These are phyloP conservation scores for Cercospora berteroae DNA, from an alignment of 2,329 filamentous ascomycete genomes.

Conservation along the genomic window DNA sequence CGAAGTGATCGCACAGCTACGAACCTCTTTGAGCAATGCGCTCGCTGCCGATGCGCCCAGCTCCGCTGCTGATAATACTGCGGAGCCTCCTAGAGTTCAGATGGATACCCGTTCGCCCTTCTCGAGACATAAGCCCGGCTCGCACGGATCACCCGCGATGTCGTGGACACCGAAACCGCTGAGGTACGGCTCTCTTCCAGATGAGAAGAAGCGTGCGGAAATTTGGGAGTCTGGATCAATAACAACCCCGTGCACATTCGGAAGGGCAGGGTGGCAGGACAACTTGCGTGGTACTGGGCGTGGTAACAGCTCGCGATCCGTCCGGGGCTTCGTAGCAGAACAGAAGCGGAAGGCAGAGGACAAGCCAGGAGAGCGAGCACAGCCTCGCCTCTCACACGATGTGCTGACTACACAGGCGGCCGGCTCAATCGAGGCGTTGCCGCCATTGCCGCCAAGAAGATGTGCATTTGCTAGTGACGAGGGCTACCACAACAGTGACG, in stretches of 20 bases:
- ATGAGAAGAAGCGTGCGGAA: conserved; percentile 17
- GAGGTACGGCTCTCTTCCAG: conserved; percentile 13
- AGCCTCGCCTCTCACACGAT: not conserved
- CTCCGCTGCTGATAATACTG: not conserved
- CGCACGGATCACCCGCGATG: not conserved
- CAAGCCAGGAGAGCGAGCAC: not conserved
- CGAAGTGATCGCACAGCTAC: conserved; percentile 22
- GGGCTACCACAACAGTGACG: not conserved
- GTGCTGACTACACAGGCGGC: not conserved
- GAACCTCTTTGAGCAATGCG: conserved; percentile 16
- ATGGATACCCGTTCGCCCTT: conserved; percentile 17
- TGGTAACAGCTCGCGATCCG: not conserved
- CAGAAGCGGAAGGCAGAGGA: not conserved
- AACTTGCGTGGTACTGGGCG: not conserved
- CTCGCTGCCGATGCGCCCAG: conserved; percentile 4
- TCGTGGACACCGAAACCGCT: conserved; percentile 22
- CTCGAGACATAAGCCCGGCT: conserved; percentile 14
- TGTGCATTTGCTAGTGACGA: not conserved
- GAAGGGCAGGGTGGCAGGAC: conserved; percentile 8
- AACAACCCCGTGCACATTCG: conserved; percentile 13
- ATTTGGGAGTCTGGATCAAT: conserved; percentile 12
- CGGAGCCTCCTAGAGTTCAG: not conserved
- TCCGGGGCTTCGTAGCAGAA: not conserved
- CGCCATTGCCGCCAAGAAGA: conserved; percentile 14
- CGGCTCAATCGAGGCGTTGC: not conserved